A percentile compares a stretch with the other conserved stretches of the same genome.
Conservation (phyloP, 148 eudicot genomes). For the Drosera capensis region DNA sequence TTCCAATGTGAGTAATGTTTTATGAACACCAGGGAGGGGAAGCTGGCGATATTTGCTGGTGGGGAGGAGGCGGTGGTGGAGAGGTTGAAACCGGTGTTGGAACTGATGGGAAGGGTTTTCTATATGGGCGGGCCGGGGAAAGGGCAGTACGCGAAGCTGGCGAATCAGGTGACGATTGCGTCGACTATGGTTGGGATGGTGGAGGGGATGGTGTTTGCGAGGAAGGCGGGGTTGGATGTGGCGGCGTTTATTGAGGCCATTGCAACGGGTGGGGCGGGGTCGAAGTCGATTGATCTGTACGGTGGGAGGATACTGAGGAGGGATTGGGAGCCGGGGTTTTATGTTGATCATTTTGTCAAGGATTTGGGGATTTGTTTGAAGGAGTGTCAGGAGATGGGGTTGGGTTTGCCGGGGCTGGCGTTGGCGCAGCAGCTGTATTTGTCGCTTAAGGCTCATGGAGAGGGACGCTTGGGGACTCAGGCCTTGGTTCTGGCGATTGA, state of each 20-base stretch:
- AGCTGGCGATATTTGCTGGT: slow-evolving; percentile 74
- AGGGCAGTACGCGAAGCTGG: slow-evolving; percentile 73
- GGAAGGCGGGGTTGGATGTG: slow-evolving; percentile 45
- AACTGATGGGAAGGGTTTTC: slow-evolving; percentile 40
- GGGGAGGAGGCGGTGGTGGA: slow-evolving; percentile 32
- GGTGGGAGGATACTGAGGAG: slow-evolving; percentile 62
- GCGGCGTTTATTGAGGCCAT: slow-evolving; percentile 39
- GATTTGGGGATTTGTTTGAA: slow-evolving; percentile 90
- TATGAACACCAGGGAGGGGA: too few species aligned
- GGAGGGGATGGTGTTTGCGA: slow-evolving; percentile 68
- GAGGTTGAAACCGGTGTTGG: slow-evolving; percentile 30
- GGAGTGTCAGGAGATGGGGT: slow-evolving; percentile 85
- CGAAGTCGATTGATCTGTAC: slow-evolving; percentile 68
- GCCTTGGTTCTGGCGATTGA: slow-evolving; percentile 74
- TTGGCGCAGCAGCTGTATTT: slow-evolving; percentile 80
- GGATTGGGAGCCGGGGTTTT: slow-evolving; percentile 73
- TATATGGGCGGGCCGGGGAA: slow-evolving; percentile 94
- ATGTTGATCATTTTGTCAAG: slow-evolving; percentile 81
- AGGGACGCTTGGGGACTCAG: slow-evolving; percentile 83
- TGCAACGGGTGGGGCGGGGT: slow-evolving; percentile 77
- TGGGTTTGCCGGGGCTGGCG: slow-evolving; percentile 79
- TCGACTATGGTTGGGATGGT: slow-evolving; percentile 69
- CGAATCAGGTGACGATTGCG: slow-evolving; percentile 65
- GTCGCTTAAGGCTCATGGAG: slow-evolving; percentile 84
- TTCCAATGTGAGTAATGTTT: too few species aligned